A percentile compares a stretch with the other conserved stretches of the same genome.
phyloP scores from a whole-genome alignment of 371 early-diverging fungal genomes.

The Sporodiniella umbellata region DNA sequence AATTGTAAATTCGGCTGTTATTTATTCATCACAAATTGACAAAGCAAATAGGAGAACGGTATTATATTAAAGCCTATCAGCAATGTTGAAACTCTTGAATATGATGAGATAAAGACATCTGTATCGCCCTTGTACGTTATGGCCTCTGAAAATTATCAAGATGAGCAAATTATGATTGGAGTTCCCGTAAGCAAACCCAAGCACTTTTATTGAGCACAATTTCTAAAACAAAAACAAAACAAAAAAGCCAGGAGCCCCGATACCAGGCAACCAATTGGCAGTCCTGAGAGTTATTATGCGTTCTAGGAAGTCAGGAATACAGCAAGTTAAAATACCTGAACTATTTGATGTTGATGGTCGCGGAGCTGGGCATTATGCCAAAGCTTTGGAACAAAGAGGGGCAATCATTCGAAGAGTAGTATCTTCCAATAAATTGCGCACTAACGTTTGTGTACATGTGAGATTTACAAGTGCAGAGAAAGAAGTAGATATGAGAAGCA shows the following conservation, averaged over 20 bases:
- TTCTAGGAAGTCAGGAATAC: conserved; percentile 20
- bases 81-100: conserved; percentile 12
- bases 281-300: conserved; percentile 25
- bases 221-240: no score
- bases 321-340: conserved; percentile 31
- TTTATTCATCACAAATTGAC: background rate
- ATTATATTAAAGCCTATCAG: conserved; percentile 3
- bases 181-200: conserved; percentile 27
- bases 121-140: conserved; percentile 20
- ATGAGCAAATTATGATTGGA: conserved; percentile 25
- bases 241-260: conserved; percentile 18
- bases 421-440: conserved; percentile 13
- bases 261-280: conserved; percentile 20
- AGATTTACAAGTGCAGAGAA: conserved; percentile 8
- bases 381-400: conserved; percentile 30
- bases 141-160: conserved; percentile 21
- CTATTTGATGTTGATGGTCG: conserved; percentile 23
- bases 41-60: background rate
- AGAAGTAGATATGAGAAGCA: background rate
- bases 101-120: conserved; percentile 18
- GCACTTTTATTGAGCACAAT: background rate
- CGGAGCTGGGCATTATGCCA: conserved; percentile 42
- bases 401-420: conserved; percentile 28
- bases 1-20: background rate
- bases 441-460: conserved; percentile 35